phyloP scores from a whole-genome alignment of 2,329 filamentous ascomycete species.

The Apiospora aurea region DNA sequence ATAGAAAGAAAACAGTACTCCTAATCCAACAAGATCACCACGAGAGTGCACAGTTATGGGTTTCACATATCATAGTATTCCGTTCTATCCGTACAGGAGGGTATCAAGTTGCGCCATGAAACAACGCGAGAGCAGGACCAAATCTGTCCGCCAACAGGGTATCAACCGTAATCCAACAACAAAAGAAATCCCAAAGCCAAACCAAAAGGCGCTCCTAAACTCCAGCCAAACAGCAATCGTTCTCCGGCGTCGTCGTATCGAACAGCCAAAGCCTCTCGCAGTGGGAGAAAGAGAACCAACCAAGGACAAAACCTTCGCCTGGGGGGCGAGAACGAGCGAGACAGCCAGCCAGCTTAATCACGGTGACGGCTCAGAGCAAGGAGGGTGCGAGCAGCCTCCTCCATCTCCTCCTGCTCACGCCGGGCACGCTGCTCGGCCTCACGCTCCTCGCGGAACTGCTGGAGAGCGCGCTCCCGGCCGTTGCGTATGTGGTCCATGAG shows the following conservation, averaged over 20 bases:
- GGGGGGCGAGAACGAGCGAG: background rate
- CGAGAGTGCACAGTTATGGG: no score
- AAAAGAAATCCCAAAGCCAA: background rate
- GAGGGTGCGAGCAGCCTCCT: background rate
- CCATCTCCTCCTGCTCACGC: background rate
- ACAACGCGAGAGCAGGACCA: background rate
- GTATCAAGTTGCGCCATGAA: background rate
- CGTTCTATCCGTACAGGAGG: background rate
- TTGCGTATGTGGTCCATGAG: no score
- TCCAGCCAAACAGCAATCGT: background rate
- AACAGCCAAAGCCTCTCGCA: background rate
- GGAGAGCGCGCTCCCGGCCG: no score
- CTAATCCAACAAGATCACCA: background rate
- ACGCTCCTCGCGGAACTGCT: background rate
- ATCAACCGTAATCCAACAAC: background rate
- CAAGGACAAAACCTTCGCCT: background rate
- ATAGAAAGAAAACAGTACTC: background rate
- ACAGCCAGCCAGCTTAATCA: no score
- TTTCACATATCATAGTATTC: background rate
- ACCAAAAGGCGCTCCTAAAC: background rate
- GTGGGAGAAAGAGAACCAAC: background rate
- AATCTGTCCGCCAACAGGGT: background rate
- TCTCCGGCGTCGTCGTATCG: background rate
- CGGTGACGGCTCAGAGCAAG: background rate
- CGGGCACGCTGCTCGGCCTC: background rate